phyloP scores from a whole-genome alignment of 306 rosid genomes.

The Quercus dentata region DNA sequence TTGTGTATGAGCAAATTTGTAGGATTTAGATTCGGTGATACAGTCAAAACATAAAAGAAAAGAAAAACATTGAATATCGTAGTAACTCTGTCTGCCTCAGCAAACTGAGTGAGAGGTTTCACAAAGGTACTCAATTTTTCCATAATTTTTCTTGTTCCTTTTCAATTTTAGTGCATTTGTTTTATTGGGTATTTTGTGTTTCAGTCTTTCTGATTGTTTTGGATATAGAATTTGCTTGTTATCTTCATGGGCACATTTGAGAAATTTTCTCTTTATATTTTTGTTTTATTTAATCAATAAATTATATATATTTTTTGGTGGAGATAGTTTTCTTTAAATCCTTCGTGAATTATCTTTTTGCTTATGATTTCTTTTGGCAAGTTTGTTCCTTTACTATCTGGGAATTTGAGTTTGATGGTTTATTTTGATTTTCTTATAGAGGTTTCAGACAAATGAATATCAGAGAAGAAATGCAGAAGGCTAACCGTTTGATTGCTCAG shows the following conservation, averaged over 20 bases:
- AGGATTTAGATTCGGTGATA: too few species aligned
- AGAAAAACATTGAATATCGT: too few species aligned
- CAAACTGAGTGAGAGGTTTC: background rate
- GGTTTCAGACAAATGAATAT: constrained; percentile 13
- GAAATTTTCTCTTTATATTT: background rate
- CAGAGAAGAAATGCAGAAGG: constrained; percentile 28
- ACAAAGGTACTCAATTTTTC: background rate
- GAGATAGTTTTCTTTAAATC: background rate
- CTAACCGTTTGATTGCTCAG: constrained; percentile 7
- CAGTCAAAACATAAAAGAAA: background rate
- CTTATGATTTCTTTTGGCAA: too few species aligned
- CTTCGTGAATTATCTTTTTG: too few species aligned
- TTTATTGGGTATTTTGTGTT: background rate
- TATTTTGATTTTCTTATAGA: background rate
- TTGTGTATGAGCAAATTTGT: too few species aligned
- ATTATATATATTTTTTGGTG: background rate
- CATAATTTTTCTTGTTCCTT: background rate
- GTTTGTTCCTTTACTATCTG: too few species aligned
- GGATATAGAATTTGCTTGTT: background rate
- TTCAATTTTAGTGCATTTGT: background rate
- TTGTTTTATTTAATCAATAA: too few species aligned
- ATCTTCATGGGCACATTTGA: background rate
- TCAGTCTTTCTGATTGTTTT: background rate
- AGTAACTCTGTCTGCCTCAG: too few species aligned
- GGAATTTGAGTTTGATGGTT: background rate